Evolutionary conservation across 768 basidiomycete species (phyloP).

Genomic region (Lactarius pseudohatsudake): DNA sequence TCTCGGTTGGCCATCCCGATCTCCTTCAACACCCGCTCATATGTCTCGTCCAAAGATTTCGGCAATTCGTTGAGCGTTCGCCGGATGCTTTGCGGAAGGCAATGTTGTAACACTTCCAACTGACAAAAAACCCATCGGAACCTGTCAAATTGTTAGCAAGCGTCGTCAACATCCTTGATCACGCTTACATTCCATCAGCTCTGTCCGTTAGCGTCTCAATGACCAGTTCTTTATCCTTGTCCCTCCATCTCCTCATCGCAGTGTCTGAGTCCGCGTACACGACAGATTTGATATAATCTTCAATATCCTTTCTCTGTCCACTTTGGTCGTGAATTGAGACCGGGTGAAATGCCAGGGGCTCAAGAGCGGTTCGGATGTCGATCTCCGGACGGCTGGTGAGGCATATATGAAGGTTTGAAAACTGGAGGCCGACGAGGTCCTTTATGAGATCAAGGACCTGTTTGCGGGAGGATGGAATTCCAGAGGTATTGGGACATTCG

Average conservation of each 20-base stretch:
- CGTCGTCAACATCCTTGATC: not conserved
- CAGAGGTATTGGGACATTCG: not conserved
- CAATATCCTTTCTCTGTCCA: not conserved
- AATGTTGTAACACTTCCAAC: not conserved
- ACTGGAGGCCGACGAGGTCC: not conserved
- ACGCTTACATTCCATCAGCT: not conserved
- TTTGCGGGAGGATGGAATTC: not conserved
- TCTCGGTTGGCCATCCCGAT: not conserved
- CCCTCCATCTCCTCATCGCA: not conserved
- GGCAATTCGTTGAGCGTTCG: not conserved
- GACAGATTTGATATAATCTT: not conserved
- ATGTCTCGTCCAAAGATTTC: not conserved
- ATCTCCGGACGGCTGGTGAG: not conserved
- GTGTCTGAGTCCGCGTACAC: not conserved
- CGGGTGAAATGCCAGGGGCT: not conserved
- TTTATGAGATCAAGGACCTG: not conserved
- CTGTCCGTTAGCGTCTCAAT: not conserved
- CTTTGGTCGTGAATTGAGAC: not conserved
- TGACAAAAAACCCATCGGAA: not conserved
- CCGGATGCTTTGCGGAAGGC: not conserved
- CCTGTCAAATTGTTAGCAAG: not conserved
- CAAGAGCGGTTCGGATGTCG: not conserved
- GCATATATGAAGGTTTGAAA: not conserved
- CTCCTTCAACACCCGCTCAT: not conserved
- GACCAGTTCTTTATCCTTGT: not conserved